Percentiles rank a stretch among this genome's conserved stretches.
These are phyloP conservation scores for Aspergillus asperescens DNA, from an alignment of 495 filamentous ascomycete genomes.

Conservation along the genomic window DNA sequence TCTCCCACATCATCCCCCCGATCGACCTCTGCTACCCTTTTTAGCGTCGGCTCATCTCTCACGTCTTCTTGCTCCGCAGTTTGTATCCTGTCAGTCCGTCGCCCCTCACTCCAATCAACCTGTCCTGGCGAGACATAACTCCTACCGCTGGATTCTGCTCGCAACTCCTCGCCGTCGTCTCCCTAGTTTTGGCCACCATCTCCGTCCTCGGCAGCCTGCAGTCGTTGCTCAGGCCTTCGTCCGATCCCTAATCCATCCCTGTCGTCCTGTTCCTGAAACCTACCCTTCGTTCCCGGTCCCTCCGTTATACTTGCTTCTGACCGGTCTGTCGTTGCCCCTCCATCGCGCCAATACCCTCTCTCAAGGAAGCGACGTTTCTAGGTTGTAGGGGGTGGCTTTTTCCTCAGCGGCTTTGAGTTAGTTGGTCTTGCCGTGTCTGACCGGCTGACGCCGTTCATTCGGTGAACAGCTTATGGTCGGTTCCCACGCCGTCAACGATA, in stretches of 20 bases:
- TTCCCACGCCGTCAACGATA: conserved; percentile 24
- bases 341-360: conserved; percentile 7
- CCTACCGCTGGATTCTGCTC: conserved; percentile 5
- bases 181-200: conserved; percentile 18
- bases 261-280: conserved; percentile 9
- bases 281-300: conserved; percentile 17
- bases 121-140: conserved; percentile 6
- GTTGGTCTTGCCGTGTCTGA: conserved; percentile 4
- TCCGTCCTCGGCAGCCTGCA: conserved; percentile 20
- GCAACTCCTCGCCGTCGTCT: conserved; percentile 10
- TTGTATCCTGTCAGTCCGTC: conserved; percentile 21
- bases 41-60: conserved; percentile 29
- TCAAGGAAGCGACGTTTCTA: neutral
- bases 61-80: conserved; percentile 25
- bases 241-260: conserved; percentile 9
- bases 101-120: conserved; percentile 20
- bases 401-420: conserved; percentile 1
- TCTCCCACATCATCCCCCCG: conserved; percentile 26
- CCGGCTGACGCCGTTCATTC: conserved; percentile 24
- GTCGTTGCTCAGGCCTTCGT: conserved; percentile 19
- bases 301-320: conserved; percentile 3
- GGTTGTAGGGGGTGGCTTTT: conserved; percentile 1
- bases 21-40: conserved; percentile 25
- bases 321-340: conserved; percentile 1
- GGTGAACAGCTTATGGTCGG: conserved; percentile 25